Evolutionary conservation across 2,329 filamentous ascomycete species (phyloP), one percentile per base, ranked within the genome.

Genomic region (Ceratocystis papillata): DNA sequence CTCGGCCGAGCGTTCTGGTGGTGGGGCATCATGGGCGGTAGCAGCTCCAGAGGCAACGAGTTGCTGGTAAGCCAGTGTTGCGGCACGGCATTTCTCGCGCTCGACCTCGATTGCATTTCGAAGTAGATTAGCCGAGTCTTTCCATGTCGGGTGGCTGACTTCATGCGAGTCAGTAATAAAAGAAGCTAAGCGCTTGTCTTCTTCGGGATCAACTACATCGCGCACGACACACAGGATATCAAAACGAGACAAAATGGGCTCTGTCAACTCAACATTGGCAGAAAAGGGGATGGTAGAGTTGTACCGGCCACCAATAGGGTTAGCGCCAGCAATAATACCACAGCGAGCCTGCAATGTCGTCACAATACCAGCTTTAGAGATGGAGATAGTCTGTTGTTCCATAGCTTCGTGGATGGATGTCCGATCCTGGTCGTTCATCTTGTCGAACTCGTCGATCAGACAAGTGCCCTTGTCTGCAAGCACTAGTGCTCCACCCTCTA

Each of bases 321-420:
- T 99, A 71, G 94, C 94, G 1, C 94, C 94, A 17, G 94, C 94
- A 70, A 99, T 91, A 70, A 99, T 95, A 65, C 92, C 91, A 75
- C 94, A 99, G 48, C 94, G 88, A 55, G 94, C 94, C 75, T 99
- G 93, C 0, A 99, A 81, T 0, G 94, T 97, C 0, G 94, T 99
- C 55, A 99, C 94, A 68, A 99, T 99, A 76, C 94, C 94, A 0
- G 94, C 94, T 75, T 99, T 99, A 70, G 91, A 96, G 73, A 99
- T 99, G 68, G 93, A 97, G 71, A 99, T 99, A 1, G 94, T 99
- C 77, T 99, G 94, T 77, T 99, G 94, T 76, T 99, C 94, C 94
- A 99, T 99, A 68, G 94, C 94, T 80, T 99, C 94, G 82, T 99
- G 94, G 71, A 99, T 99, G 6, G 91, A 96, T 0, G 94, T 97